Evolutionary conservation across 768 basidiomycete genomes (phyloP).

Genomic region (Roridomyces roridus): DNA sequence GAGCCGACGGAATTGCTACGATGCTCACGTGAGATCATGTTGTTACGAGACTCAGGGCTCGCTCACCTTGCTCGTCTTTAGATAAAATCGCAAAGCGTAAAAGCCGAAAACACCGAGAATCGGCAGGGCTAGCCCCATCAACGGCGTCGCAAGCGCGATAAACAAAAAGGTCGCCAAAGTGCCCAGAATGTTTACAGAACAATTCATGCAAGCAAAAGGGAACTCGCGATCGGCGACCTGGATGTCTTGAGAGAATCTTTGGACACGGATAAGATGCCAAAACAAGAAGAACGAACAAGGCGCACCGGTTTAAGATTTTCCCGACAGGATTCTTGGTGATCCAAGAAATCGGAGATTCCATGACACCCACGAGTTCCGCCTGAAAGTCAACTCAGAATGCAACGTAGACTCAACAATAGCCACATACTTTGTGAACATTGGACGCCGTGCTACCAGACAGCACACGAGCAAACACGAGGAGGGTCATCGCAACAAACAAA

Average conservation of each 20-base stretch:
- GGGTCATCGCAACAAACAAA: not conserved
- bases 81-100: conserved; percentile 16
- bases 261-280: not conserved
- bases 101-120: not conserved
- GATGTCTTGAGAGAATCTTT: conserved; percentile 20
- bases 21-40: too few species aligned
- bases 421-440: conserved; percentile 7
- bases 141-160: conserved; percentile 9
- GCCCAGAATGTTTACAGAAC: not conserved
- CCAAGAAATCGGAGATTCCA: conserved; percentile 17
- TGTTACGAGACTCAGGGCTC: too few species aligned
- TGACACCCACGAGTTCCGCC: conserved; percentile 9
- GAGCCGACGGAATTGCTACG: conserved; percentile 17
- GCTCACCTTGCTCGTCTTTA: conserved; percentile 20
- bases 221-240: conserved; percentile 15
- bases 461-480: conserved; percentile 1
- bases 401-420: too few species aligned
- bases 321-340: conserved; percentile 18
- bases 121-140: conserved; percentile 11
- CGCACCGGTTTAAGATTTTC: conserved; percentile 17
- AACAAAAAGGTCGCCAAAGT: conserved; percentile 9
- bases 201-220: conserved; percentile 15
- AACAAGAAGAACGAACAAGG: not conserved
- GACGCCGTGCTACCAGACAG: not conserved
- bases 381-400: not conserved